These are phyloP conservation scores for Plasmodium fragile DNA, from an alignment of 169 alveolate species.

Conservation along the genomic window DNA sequence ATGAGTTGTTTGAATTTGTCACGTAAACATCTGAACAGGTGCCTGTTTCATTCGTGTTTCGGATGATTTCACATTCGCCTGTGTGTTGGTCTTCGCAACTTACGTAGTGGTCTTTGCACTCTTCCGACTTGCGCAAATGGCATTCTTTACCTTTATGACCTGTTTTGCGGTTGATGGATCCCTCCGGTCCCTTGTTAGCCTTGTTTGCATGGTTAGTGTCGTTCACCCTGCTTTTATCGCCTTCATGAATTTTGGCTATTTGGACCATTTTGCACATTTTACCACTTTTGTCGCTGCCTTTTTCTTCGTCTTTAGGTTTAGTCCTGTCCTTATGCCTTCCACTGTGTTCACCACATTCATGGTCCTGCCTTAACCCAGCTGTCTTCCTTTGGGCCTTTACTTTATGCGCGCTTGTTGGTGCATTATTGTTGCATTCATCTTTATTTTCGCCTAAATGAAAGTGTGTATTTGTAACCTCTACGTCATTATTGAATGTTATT, in stretches of 20 bases:
- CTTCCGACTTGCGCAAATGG: not conserved
- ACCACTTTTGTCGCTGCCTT: not conserved
- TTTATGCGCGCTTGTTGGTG: not conserved
- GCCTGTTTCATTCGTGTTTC: not conserved
- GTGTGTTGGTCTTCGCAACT: not conserved
- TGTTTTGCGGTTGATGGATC: not conserved
- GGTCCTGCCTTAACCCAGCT: not conserved
- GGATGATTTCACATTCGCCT: not conserved
- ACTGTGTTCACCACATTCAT: not conserved
- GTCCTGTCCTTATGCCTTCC: not conserved
- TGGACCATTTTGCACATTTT: not conserved
- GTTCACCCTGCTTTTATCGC: not conserved
- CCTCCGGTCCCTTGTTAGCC: not conserved
- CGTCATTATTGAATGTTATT: conserved; percentile 5
- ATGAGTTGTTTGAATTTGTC: not conserved
- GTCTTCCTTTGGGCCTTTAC: not conserved
- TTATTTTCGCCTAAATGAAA: not conserved
- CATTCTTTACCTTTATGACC: not conserved
- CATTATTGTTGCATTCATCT: conserved; percentile 1
- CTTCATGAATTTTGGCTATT: not conserved
- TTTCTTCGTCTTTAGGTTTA: not conserved
- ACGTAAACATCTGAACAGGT: not conserved
- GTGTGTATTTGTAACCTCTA: not conserved
- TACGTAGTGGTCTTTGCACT: not conserved
- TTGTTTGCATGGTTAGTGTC: not conserved